These are phyloP conservation scores for Monosporozyma yasuniensis DNA, from an alignment of 805 yeast species.

Conservation along the genomic window DNA sequence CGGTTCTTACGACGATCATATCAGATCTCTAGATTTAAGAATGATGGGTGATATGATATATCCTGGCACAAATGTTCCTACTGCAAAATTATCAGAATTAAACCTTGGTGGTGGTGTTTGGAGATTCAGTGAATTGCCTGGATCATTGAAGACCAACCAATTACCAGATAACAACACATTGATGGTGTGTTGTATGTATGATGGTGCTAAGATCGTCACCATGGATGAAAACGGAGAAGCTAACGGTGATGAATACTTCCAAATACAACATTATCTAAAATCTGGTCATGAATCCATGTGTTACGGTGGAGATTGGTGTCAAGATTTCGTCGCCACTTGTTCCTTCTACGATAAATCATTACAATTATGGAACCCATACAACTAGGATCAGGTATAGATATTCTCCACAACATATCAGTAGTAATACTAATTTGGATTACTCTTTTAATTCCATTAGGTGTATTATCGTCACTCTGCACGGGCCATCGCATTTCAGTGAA, in stretches of 20 bases:
- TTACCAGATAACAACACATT: conserved; percentile 35
- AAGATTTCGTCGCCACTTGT: conserved; percentile 61
- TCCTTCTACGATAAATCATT: conserved; percentile 84
- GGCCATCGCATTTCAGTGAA: conserved; percentile 3
- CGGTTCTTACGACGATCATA: conserved; percentile 83
- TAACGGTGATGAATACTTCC: conserved; percentile 27
- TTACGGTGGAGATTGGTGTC: conserved; percentile 87
- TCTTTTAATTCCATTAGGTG: too few relatives aligned
- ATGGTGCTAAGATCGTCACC: conserved; percentile 70
- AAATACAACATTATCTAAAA: conserved; percentile 33
- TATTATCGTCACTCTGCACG: conserved; percentile 1
- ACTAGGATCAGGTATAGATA: neutral
- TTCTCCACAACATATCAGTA: neutral
- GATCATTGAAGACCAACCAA: conserved; percentile 28
- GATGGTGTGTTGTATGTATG: conserved; percentile 88
- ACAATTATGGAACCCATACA: conserved; percentile 54
- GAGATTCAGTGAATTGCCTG: conserved; percentile 56
- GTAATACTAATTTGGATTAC: too few relatives aligned
- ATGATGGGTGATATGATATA: conserved; percentile 37
- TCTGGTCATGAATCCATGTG: conserved; percentile 85
- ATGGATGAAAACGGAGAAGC: conserved; percentile 27
- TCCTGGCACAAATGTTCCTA: conserved; percentile 46
- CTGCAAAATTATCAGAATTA: conserved; percentile 30
- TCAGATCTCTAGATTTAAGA: conserved; percentile 63
- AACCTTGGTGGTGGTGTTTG: conserved; percentile 92